Evolutionary conservation across 1,284 basidiomycete genomes (phyloP), one percentile per base, ranked within the genome.

Genomic region (Gymnopus androsaceus): DNA sequence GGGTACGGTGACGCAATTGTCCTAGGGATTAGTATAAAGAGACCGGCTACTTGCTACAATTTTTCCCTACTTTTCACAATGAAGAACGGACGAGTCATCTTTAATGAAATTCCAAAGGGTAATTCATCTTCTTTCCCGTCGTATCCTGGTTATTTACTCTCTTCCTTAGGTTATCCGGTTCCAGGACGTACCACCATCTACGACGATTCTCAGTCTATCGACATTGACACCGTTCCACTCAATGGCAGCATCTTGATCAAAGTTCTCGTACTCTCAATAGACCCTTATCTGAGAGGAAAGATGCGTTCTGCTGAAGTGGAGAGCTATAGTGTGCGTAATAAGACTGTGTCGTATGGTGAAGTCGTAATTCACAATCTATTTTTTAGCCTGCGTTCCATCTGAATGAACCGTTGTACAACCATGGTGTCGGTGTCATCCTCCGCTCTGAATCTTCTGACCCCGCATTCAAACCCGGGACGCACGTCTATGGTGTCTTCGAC

Each of bases 161-260:
- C 7, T 11, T 15, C n/a, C n/a, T 19, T 59, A 74, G 79, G 74
- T 3, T 77, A 72, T 54, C 82, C 82, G 5, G 70, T 77, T 48
- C 78, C 80, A 0, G 78, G 78, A 44, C 73, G 76, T 58, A 78
- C 75, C 3, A 73, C 74, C 11, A 68, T 78, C n/a, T 79, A 81
- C 60, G 80, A 83, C 53, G 68, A 66, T 3, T 72, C 73, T 0
- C 61, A 74, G 45, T 73, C 68, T 1, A 80, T 87, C 59, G 83
- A 86, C 60, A 60, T 79, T 27, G 78, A 82, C 4, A 76, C 60
- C 15, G 76, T 75, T 1, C 63, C 75, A 4, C 67, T 84, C 11
- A 67, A 82, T 52, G 84, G 82, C 17, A 81, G 81, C 1, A 68
- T 81, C 59, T 68, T 85, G 19, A 60, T 81, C 51, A 82, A 83